Percentiles rank a stretch among this genome's conserved stretches.
Conservation (phyloP, 305 asterid genomes). For the Euphrasia arctica region DNA sequence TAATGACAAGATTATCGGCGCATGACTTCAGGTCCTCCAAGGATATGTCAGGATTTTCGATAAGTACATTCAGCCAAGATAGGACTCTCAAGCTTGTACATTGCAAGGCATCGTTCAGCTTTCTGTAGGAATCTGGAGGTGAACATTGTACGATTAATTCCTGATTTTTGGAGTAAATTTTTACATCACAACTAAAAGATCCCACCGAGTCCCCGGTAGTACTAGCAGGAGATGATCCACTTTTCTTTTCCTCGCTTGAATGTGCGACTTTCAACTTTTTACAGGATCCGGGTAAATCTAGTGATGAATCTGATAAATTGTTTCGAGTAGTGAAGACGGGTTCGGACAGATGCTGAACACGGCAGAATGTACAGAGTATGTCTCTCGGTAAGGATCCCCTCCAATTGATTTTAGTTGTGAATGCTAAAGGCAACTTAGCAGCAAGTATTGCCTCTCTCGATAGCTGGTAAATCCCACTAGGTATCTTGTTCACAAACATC, state of each 20-base stretch:
- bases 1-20: constrained; percentile 55
- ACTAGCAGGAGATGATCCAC: constrained; percentile 31
- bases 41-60: constrained; percentile 45
- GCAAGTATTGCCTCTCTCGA: constrained; percentile 80
- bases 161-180: constrained; percentile 55
- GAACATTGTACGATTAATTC: constrained; percentile 62
- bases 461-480: constrained; percentile 75
- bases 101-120: constrained; percentile 68
- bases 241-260: constrained; percentile 36
- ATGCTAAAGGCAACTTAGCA: constrained; percentile 69
- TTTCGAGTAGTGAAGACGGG: constrained; percentile 54
- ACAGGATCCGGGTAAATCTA: constrained; percentile 48
- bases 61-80: constrained; percentile 58
- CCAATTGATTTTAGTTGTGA: constrained; percentile 72
- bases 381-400: constrained; percentile 86
- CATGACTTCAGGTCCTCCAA: constrained; percentile 41
- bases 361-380: constrained; percentile 72
- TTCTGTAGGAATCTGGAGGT: constrained; percentile 65
- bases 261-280: constrained; percentile 52
- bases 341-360: constrained; percentile 73
- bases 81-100: constrained; percentile 68
- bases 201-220: constrained; percentile 31
- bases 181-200: constrained; percentile 57
- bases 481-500: constrained; percentile 63
- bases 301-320: constrained; percentile 30